Conservation (phyloP, 495 filamentous ascomycete species). For the Penicillium pulvis region DNA sequence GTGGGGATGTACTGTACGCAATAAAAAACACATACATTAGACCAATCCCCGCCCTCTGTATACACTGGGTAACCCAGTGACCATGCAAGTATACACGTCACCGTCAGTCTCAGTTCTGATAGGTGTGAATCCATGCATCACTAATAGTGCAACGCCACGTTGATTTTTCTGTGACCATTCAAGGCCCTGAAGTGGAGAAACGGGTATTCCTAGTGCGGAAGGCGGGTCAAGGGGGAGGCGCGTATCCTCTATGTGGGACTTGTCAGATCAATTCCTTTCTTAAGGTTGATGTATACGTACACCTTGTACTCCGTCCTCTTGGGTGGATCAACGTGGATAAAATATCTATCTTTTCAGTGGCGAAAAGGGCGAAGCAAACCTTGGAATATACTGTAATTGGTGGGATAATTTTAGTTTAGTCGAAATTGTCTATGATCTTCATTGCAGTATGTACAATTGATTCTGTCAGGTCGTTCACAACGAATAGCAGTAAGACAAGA, state of each 20-base stretch:
- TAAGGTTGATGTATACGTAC: not conserved
- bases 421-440: not conserved
- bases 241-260: not conserved
- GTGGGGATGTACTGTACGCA: too few species aligned
- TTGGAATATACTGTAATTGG: not conserved
- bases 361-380: not conserved
- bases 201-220: not conserved
- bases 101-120: not conserved
- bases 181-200: not conserved
- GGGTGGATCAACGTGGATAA: not conserved
- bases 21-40: not conserved
- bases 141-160: not conserved
- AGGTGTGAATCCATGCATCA: not conserved
- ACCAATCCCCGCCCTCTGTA: not conserved
- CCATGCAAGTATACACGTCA: too few species aligned
- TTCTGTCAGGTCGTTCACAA: not conserved
- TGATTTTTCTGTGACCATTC: not conserved
- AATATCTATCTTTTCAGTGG: not conserved
- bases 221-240: not conserved
- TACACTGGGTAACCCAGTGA: not conserved
- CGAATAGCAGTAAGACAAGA: not conserved
- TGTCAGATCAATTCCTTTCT: not conserved
- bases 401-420: not conserved
- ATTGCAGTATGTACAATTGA: not conserved
- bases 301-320: not conserved